Evolutionary conservation across 2,329 filamentous ascomycete species (phyloP).

Genomic region (Magnaporthales sp.): DNA sequence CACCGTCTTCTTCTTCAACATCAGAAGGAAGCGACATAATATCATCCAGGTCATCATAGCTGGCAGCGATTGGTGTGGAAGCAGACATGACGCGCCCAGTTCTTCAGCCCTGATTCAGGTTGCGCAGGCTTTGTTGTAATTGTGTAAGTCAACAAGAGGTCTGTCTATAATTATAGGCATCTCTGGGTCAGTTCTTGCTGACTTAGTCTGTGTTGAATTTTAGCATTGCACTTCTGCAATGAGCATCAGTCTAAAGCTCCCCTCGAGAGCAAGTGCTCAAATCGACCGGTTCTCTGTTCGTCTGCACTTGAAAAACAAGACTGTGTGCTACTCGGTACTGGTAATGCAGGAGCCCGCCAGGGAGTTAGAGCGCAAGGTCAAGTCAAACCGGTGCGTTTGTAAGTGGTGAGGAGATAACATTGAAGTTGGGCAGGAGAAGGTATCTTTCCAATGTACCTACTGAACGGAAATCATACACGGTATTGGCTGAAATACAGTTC

Average conservation of each 20-base stretch:
- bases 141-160: neutral
- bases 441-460: too few relatives aligned
- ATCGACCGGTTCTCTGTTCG: neutral
- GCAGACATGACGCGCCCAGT: neutral
- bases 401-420: too few relatives aligned
- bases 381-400: neutral
- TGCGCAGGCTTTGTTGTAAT: neutral
- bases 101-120: neutral
- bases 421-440: too few relatives aligned
- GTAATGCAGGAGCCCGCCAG: neutral
- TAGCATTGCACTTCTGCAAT: neutral
- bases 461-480: too few relatives aligned
- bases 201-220: neutral
- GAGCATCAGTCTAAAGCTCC: neutral
- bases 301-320: neutral
- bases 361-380: neutral
- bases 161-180: neutral
- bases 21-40: neutral
- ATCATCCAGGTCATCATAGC: neutral
- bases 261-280: neutral
- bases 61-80: neutral
- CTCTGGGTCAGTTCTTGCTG: neutral
- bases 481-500: neutral
- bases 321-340: neutral
- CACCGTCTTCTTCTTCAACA: conserved; percentile 15